Evolutionary conservation across 2,329 filamentous ascomycete genomes (phyloP), one percentile per base, ranked within the genome.

Genomic region (Microthyrium microscopicum): DNA sequence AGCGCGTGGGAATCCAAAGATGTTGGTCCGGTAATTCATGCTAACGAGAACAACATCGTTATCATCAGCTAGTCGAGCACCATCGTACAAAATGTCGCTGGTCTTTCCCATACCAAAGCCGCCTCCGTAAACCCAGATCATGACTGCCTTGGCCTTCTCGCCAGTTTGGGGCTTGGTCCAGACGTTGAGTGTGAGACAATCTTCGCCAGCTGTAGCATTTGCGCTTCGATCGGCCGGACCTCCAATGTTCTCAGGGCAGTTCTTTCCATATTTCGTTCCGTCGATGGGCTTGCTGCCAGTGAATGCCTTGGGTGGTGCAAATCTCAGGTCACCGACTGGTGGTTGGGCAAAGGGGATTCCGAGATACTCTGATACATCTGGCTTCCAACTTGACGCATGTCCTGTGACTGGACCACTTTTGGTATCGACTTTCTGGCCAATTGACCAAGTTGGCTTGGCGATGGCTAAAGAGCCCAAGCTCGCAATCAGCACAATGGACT

Each of bases 291-390:
- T 17, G 18, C 37, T 37, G 12, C 33, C 34, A 9, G n/a, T 22
- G 25, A 41, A 46, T 22, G 29, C 33, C n/a, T 42, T 37, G 4
- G 48, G 48, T 5, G 44, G 29, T 4, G 40, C 40, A 31, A 51
- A 51, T 21, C 49, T 49, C 12, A 48, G 38, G 17, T 45, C 35
- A 7, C 43, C 46, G 12, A 44, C 41, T 12, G 49, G 48, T 3
- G 49, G 35, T 3, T 46, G 19, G 13, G 34, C 34, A 26, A 31
- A 52, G 3, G 44, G 49, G 16, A 52, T 48, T 6, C 45, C 49
- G 29, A 46, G 40, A 28, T 45, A 51, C 25, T 49, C 48, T 16
- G 35, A 40, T 5, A 47, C 44, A 12, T 31, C 35, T 17, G 39
- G 35, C 15, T 33, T 29, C 20, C 33, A 26, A 20, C 38, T 28